Percentiles rank a stretch among this genome's conserved stretches.
Evolutionary conservation across 2,329 filamentous ascomycete genomes (phyloP).

Genomic region (Xenosphaeropsis pyriputrescens): DNA sequence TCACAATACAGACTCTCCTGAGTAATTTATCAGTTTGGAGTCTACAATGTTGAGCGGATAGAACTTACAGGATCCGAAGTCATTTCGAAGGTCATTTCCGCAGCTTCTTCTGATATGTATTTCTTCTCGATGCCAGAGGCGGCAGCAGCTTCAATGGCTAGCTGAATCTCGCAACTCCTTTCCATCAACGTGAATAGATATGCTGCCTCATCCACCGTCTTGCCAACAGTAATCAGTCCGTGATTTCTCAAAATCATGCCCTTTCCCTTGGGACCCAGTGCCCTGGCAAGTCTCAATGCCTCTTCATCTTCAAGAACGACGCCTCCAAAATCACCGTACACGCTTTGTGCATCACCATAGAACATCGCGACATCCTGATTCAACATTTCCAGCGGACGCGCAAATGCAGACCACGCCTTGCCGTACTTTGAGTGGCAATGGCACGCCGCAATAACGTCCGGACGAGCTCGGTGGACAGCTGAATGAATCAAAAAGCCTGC

Average conservation of each 20-base stretch:
- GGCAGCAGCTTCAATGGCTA: constrained; percentile 11
- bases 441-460: constrained; percentile 5
- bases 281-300: constrained; percentile 24
- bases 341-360: constrained; percentile 18
- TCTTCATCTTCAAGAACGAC: constrained; percentile 28
- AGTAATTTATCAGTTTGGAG: too few species aligned
- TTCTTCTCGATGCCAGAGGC: constrained; percentile 5
- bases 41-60: too few species aligned
- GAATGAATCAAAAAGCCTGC: constrained; percentile 7
- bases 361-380: constrained; percentile 19
- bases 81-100: constrained; percentile 26
- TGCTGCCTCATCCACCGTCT: constrained; percentile 23
- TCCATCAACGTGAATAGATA: constrained; percentile 26
- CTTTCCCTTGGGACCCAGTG: constrained; percentile 22
- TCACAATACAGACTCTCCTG: background rate
- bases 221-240: constrained; percentile 13
- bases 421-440: constrained; percentile 6
- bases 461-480: constrained; percentile 3
- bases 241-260: constrained; percentile 26
- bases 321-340: constrained; percentile 28
- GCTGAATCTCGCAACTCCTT: constrained; percentile 23
- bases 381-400: constrained; percentile 5
- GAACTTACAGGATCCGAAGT: background rate
- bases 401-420: constrained; percentile 6
- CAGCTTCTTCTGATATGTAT: constrained; percentile 88